Percentiles rank a stretch among this genome's conserved stretches.
Conservation (phyloP, 768 basidiomycete species). For the Steccherinum ochraceum region DNA sequence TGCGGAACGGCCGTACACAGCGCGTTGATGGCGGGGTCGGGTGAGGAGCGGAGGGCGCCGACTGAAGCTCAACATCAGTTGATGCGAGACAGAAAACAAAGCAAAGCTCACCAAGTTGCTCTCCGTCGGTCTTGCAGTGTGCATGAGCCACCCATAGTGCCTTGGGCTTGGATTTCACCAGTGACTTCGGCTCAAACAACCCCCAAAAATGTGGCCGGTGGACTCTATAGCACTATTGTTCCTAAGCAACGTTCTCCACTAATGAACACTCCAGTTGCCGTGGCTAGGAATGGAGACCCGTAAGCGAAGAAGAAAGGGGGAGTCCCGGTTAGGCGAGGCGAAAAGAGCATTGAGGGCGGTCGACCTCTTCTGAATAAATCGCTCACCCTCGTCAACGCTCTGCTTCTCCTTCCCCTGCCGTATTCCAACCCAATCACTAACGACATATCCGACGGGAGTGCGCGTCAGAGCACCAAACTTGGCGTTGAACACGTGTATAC, state of each 20-base stretch:
- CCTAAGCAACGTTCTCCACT: not conserved
- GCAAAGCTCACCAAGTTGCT: constrained; percentile 44
- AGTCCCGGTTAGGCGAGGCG: constrained; percentile 48
- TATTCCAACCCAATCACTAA: no score
- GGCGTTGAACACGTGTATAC: no score
- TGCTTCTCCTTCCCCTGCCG: no score
- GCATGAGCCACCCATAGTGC: constrained; percentile 81
- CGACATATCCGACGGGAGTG: no score
- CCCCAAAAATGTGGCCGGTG: constrained; percentile 49
- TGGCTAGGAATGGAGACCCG: constrained; percentile 51
- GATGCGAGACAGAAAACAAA: not conserved
- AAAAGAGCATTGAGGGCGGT: constrained; percentile 52
- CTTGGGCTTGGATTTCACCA: constrained; percentile 68
- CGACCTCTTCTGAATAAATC: no score
- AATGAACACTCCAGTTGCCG: constrained; percentile 19
- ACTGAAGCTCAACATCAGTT: no score
- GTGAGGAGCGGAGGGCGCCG: constrained; percentile 5
- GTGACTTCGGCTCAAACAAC: constrained; percentile 59
- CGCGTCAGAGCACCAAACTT: no score
- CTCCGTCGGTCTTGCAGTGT: constrained; percentile 66
- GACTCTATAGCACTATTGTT: constrained; percentile 32
- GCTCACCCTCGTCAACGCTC: no score
- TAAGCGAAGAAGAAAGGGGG: constrained; percentile 76
- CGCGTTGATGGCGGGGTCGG: not conserved
- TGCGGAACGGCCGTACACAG: constrained; percentile 3